These are phyloP conservation scores for Aspergillus hancockii DNA, from an alignment of 495 filamentous ascomycete genomes.

Conservation along the genomic window DNA sequence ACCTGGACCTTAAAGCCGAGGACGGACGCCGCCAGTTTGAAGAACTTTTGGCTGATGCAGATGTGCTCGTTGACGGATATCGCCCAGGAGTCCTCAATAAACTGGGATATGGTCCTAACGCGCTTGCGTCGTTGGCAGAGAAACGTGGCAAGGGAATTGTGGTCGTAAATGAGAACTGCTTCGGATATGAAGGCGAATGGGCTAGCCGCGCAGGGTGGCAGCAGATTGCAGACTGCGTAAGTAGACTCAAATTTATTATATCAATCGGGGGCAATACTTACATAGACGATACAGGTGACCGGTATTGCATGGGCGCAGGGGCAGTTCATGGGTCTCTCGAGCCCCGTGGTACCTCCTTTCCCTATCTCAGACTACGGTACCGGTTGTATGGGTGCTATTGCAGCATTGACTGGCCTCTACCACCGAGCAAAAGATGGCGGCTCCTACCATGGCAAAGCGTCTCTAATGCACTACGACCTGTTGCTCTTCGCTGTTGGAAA, in stretches of 20 bases:
- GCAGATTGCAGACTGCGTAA: slow-evolving; percentile 57
- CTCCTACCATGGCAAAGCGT: slow-evolving; percentile 64
- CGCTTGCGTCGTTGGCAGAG: slow-evolving; percentile 51
- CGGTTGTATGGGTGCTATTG: slow-evolving; percentile 64
- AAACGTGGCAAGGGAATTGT: slow-evolving; percentile 62
- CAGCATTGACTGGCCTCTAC: slow-evolving; percentile 63
- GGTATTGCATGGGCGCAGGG: slow-evolving; percentile 77
- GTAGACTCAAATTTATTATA: slow-evolving; percentile 32
- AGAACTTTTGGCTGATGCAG: slow-evolving; percentile 57
- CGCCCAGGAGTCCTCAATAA: slow-evolving; percentile 64
- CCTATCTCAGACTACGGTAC: slow-evolving; percentile 83
- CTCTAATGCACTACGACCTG: slow-evolving; percentile 69
- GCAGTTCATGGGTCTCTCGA: slow-evolving; percentile 65
- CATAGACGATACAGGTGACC: slow-evolving; percentile 41
- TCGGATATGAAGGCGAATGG: slow-evolving; percentile 57
- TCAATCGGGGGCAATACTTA: slow-evolving; percentile 13
- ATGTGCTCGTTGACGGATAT: slow-evolving; percentile 67
- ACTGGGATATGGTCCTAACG: slow-evolving; percentile 62
- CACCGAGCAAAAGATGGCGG: slow-evolving; percentile 62
- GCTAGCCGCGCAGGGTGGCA: slow-evolving; percentile 54
- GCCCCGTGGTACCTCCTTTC: slow-evolving; percentile 77
- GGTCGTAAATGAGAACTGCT: slow-evolving; percentile 74
- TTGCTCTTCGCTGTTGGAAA: slow-evolving; percentile 64
- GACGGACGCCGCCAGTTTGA: slow-evolving; percentile 58
- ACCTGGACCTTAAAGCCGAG: slow-evolving; percentile 59